phyloP scores from a whole-genome alignment of 139 green algal species.

The Yamagishiella unicocca region DNA sequence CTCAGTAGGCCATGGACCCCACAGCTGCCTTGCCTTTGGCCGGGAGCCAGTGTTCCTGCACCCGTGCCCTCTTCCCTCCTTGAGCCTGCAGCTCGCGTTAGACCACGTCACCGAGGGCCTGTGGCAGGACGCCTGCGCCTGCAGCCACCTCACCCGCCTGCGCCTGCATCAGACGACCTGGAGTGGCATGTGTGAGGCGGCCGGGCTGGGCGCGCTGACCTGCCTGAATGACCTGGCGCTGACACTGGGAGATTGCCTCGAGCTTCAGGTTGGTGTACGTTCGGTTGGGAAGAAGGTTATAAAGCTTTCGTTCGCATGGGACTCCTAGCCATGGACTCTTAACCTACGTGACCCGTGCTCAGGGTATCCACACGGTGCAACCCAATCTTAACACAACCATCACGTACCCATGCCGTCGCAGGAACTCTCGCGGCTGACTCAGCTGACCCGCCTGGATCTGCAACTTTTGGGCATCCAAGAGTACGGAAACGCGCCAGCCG shows the following conservation, averaged over 20 bases:
- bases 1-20: too few species aligned
- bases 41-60: too few species aligned
- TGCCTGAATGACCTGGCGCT: background rate
- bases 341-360: too few species aligned
- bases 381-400: background rate
- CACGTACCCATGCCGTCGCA: background rate
- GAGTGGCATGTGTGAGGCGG: background rate
- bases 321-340: too few species aligned
- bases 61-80: too few species aligned
- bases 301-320: too few species aligned
- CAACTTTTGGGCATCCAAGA: background rate
- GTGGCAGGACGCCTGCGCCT: background rate
- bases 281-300: too few species aligned
- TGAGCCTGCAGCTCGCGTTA: slow-evolving; percentile 3
- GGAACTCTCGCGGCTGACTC: background rate
- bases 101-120: background rate
- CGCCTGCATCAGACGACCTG: background rate
- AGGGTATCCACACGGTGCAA: too few species aligned
- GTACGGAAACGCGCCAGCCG: background rate
- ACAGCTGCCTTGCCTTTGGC: too few species aligned
- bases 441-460: slow-evolving; percentile 14
- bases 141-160: background rate
- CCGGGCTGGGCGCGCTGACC: background rate
- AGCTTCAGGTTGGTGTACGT: slow-evolving; percentile 15
- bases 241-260: background rate